Evolutionary conservation across 2,329 filamentous ascomycete species (phyloP).

Genomic region (Fonsecaea nubica): DNA sequence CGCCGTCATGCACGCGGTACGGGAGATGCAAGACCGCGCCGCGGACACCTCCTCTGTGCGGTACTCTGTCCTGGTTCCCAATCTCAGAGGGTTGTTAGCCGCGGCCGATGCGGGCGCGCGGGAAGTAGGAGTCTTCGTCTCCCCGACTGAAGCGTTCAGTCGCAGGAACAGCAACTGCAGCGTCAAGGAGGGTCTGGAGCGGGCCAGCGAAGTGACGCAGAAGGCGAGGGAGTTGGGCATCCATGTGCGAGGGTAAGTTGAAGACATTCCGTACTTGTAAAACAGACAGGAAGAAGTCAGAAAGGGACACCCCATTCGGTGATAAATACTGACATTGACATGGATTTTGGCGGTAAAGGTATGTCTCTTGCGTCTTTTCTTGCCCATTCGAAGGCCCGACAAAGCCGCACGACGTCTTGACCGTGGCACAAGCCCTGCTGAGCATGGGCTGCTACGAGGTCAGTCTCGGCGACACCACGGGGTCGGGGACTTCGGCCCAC

Average conservation of each 20-base stretch:
- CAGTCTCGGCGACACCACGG: constrained; percentile 86
- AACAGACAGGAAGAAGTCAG: too few species aligned
- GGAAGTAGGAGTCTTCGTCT: constrained; percentile 52
- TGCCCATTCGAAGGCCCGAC: constrained; percentile 61
- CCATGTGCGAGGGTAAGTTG: not conserved
- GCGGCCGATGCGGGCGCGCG: constrained; percentile 54
- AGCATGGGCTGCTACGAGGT: constrained; percentile 95
- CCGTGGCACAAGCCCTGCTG: constrained; percentile 65
- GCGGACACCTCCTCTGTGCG: constrained; percentile 27
- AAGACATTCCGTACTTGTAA: not conserved
- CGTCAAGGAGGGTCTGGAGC: constrained; percentile 48
- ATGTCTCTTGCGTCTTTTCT: constrained; percentile 50
- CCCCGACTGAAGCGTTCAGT: constrained; percentile 53
- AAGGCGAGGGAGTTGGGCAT: constrained; percentile 40
- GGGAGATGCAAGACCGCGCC: not conserved
- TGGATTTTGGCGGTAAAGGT: constrained; percentile 45
- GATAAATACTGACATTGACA: too few species aligned
- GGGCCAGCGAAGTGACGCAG: constrained; percentile 44
- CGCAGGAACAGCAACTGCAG: constrained; percentile 51
- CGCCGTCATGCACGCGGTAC: constrained; percentile 33
- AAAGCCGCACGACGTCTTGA: constrained; percentile 57
- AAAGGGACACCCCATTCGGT: too few species aligned
- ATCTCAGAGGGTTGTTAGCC: constrained; percentile 59
- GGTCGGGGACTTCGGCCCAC: constrained; percentile 73
- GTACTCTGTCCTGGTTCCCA: constrained; percentile 51